Conservation (phyloP, 768 basidiomycete species). For the Tricholoma terreum region DNA sequence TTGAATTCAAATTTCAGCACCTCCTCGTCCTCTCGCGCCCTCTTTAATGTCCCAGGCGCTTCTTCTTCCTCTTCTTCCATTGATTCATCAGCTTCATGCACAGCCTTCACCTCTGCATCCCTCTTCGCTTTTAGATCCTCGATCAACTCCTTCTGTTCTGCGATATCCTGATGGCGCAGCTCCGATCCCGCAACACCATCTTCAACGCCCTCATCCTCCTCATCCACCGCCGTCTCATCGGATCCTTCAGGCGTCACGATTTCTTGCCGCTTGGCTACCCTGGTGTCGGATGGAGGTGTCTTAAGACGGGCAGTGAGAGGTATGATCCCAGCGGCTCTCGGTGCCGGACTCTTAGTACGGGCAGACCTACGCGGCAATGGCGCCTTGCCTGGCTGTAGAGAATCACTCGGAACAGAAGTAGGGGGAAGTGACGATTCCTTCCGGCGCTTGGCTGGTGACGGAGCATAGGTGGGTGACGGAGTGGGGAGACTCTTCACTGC, state of each 20-base stretch:
- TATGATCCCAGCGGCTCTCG: constrained; percentile 29
- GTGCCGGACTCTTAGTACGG: constrained; percentile 41
- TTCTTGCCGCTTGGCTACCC: constrained; percentile 29
- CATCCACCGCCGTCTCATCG: constrained; percentile 65
- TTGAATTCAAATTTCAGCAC: constrained; percentile 61
- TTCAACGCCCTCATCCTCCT: constrained; percentile 56
- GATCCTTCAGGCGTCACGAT: constrained; percentile 49
- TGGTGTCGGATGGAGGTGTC: constrained; percentile 32
- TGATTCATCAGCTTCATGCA: constrained; percentile 49
- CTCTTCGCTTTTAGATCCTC: constrained; percentile 66
- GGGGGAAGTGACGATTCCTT: constrained; percentile 58
- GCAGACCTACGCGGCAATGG: constrained; percentile 30
- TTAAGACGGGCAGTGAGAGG: constrained; percentile 35
- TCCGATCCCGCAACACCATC: constrained; percentile 54
- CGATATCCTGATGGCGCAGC: constrained; percentile 66
- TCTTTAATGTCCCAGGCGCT: constrained; percentile 39
- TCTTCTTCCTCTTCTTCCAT: constrained; percentile 35
- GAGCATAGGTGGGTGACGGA: constrained; percentile 37
- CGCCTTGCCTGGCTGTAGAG: constrained; percentile 26
- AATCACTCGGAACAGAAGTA: constrained; percentile 34
- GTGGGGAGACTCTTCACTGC: constrained; percentile 38
- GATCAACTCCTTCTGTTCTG: constrained; percentile 77
- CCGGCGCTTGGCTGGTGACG: constrained; percentile 58
- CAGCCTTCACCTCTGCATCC: constrained; percentile 31
- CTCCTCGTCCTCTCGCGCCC: constrained; percentile 53